Base-by-base conservation (phyloP, 257 asterid genomes). In the Nicotiana undulata region DNA sequence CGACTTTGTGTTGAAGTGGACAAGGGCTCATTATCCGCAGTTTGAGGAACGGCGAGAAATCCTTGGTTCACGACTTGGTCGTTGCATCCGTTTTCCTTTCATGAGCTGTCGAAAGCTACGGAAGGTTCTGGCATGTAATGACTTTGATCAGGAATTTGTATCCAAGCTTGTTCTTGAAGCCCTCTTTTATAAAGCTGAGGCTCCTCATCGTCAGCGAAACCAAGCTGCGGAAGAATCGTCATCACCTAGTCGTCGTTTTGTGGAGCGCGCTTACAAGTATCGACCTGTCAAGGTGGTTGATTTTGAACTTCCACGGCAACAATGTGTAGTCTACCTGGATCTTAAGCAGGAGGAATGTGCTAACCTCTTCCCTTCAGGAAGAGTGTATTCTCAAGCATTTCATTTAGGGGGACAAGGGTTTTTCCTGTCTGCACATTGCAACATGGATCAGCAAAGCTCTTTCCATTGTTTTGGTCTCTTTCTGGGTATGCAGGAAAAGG, bases 391-490 rank as follows among this genome's bases (percentile, higher is more conserved):
- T 29, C 98, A 92, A 81, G 98, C 98, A 24, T 94, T 94, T 84
- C 98, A 94, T 81, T 84, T 94, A 63, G 98, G 98, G 2, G 98
- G 98, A 56, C 98, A 92, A 83, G 97, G 98, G 16, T 94, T 94
- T 86, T 92, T 94, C 82, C 88, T 94, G 37, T 94, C 98, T 0
- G 98, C 97, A 16, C 98, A 92, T 79, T 94, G 98, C 89, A 94
- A 94, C 88, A 89, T 92, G 97, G 98, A 94, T 83, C 98, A 94
- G 85, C 97, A 93, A 78, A 90, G 94, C 87, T 86, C 94, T 77
- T 91, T 87, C 78, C 97, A 94, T 51, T 94, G 98, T 80, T 94
- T 94, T 24, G 98, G 98, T 51, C 97, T 94, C 52, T 94, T 92
- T 81, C 89, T 94, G 20, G 98, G 98, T 64, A 94, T 94, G 98